These are phyloP conservation scores for Blastocystis sp. DNA, from an alignment of 352 stramenopile genomes.

Conservation along the genomic window DNA sequence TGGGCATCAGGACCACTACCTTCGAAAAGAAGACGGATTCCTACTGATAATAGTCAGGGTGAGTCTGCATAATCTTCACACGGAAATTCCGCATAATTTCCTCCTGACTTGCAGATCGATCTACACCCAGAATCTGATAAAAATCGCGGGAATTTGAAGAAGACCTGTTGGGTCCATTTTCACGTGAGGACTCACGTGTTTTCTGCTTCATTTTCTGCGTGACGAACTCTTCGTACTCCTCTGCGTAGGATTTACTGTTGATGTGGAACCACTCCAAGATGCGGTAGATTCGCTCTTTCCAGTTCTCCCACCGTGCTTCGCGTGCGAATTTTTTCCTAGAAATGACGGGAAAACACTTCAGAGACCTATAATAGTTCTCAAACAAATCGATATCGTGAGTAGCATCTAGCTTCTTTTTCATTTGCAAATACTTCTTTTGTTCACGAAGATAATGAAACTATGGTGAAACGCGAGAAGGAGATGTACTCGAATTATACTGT, in stretches of 20 bases:
- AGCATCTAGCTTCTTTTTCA: background rate
- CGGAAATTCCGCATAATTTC: slow-evolving; percentile 14
- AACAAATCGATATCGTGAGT: background rate
- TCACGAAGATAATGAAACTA: slow-evolving; percentile 5
- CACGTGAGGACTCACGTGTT: background rate
- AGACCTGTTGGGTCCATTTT: background rate
- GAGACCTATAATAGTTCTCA: background rate
- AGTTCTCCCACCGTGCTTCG: background rate
- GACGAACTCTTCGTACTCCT: slow-evolving; percentile 34
- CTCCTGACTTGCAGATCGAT: slow-evolving; percentile 3
- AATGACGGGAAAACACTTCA: background rate
- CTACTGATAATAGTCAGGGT: slow-evolving; percentile 21
- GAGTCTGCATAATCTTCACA: background rate
- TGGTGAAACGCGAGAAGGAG: background rate
- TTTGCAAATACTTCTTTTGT: background rate
- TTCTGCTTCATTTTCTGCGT: slow-evolving; percentile 20
- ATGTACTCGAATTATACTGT: background rate
- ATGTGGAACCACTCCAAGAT: slow-evolving; percentile 21
- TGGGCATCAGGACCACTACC: background rate
- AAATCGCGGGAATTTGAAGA: background rate
- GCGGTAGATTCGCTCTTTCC: background rate
- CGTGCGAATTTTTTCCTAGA: slow-evolving; percentile 3
- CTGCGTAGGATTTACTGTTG: background rate
- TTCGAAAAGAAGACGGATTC: background rate
- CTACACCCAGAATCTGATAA: background rate